Evolutionary conservation across 257 asterid genomes (phyloP), one percentile per base, ranked within the genome.

Genomic region (Euphrasia confusa): DNA sequence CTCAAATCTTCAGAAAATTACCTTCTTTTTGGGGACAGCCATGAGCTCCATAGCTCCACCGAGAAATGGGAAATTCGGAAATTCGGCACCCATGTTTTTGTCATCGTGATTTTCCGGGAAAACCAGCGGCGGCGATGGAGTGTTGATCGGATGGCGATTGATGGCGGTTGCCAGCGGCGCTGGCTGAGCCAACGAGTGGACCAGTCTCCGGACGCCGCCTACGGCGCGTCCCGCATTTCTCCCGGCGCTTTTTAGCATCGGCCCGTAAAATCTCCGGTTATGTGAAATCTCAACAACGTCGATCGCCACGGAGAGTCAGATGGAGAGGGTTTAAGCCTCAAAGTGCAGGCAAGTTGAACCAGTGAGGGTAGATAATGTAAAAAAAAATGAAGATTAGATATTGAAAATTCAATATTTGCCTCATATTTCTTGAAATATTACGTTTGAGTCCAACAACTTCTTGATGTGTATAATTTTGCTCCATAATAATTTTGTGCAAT

Each of bases 1-100:
- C 0, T 5, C 33, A 30, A 30, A 30, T 30, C 33, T 30, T 30
- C 33, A 30, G 5, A 30, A 30, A 30, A 21, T 0, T 39, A 40
- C 96, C 93, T 83, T 88, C 71, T 60, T 83, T 72, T 82, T 88
- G 37, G 95, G 96, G 50, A 88, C 96, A 60, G 95, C 96, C 96
- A 85, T 88, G 39, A 88, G 90, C 68, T 88, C 95, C 84, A 88
- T 78, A 15, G 76, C 75, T 7, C 86, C 95, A 30, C 60, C 65
- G 14, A 65, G 39, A 30, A 73, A 77, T 10, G 80, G 75, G 56
- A 66, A 75, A 64, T 70, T 58, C 10, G 76, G 75, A 3, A 70
- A 69, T 47, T 55, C 72, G 21, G 61, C 64, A 14, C 76, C 75
- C 30, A 54, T 30, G 27, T 13, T 21, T 35, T 63, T 66, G 13